A percentile compares a stretch with the other conserved stretches of the same genome.
These are phyloP conservation scores for Fusarium mexicanum DNA, from an alignment of 2,329 filamentous ascomycete genomes.

Conservation along the genomic window DNA sequence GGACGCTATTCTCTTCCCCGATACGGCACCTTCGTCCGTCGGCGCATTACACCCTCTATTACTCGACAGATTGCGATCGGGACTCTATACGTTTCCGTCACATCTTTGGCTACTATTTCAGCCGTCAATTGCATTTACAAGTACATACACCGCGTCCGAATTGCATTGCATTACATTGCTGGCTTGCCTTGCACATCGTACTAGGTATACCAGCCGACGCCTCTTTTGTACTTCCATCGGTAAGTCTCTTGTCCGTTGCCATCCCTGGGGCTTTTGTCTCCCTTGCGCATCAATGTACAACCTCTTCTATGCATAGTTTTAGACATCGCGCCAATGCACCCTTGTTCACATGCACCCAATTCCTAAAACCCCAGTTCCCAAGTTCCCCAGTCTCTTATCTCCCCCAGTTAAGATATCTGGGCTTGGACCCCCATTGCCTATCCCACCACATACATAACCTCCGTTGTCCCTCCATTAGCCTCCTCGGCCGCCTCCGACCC, in stretches of 20 bases:
- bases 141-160: not conserved
- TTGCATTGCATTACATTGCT: constrained; percentile 9
- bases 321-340: constrained; percentile 5
- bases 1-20: constrained; percentile 21
- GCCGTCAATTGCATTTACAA: constrained; percentile 9
- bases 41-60: constrained; percentile 36
- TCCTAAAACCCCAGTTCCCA: constrained; percentile 19
- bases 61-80: constrained; percentile 14
- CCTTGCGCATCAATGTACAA: constrained; percentile 23
- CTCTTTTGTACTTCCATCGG: constrained; percentile 26
- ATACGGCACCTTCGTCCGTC: constrained; percentile 34
- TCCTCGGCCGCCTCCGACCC: constrained; percentile 9
- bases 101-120: not conserved
- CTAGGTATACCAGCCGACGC: constrained; percentile 12
- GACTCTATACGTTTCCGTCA: constrained; percentile 30
- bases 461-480: constrained; percentile 17
- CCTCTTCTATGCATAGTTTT: constrained; percentile 5
- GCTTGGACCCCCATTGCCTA: constrained; percentile 30
- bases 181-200: constrained; percentile 29
- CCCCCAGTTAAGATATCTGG: constrained; percentile 27
- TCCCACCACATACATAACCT: constrained; percentile 31
- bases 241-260: constrained; percentile 15
- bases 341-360: constrained; percentile 8
- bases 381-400: constrained; percentile 34
- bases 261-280: not conserved